Conservation (phyloP, 2,329 filamentous ascomycete species). For the Chrysoporthe deuterocubensis region DNA sequence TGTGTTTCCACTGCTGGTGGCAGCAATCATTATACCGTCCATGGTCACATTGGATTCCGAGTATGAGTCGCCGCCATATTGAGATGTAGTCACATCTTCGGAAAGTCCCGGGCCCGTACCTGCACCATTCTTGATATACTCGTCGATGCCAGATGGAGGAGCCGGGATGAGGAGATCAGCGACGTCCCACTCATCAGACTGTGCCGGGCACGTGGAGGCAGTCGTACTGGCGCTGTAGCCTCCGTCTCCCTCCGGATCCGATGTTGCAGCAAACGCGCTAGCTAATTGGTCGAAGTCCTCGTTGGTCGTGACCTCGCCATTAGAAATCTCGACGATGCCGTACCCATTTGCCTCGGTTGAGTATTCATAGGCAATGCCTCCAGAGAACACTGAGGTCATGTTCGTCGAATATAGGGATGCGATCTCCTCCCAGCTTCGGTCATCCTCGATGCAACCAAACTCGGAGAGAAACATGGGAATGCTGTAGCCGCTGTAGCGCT, state of each 20-base stretch:
- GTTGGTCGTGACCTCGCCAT: slow-evolving; percentile 57
- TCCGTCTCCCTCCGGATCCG: slow-evolving; percentile 55
- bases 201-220: slow-evolving; percentile 53
- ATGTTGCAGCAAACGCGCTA: slow-evolving; percentile 51
- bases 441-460: slow-evolving; percentile 85
- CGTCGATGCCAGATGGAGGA: slow-evolving; percentile 54
- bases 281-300: slow-evolving; percentile 64
- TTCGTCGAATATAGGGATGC: slow-evolving; percentile 75
- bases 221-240: slow-evolving; percentile 53
- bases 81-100: slow-evolving; percentile 40
- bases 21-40: slow-evolving; percentile 18
- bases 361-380: slow-evolving; percentile 96
- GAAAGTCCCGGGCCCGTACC: slow-evolving; percentile 57
- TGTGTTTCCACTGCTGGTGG: slow-evolving; percentile 17
- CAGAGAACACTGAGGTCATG: slow-evolving; percentile 94
- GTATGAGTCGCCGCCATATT: slow-evolving; percentile 25
- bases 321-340: slow-evolving; percentile 74
- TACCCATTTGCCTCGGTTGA: slow-evolving; percentile 77
- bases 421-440: slow-evolving; percentile 81
- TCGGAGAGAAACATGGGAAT: slow-evolving; percentile 94
- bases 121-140: slow-evolving; percentile 59
- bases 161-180: slow-evolving; percentile 54
- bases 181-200: slow-evolving; percentile 55
- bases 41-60: slow-evolving; percentile 27
- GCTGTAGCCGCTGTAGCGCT: slow-evolving; percentile 84